These are phyloP conservation scores for Conticribra guillardii DNA, from an alignment of 108 stramenopile species.

Conservation along the genomic window DNA sequence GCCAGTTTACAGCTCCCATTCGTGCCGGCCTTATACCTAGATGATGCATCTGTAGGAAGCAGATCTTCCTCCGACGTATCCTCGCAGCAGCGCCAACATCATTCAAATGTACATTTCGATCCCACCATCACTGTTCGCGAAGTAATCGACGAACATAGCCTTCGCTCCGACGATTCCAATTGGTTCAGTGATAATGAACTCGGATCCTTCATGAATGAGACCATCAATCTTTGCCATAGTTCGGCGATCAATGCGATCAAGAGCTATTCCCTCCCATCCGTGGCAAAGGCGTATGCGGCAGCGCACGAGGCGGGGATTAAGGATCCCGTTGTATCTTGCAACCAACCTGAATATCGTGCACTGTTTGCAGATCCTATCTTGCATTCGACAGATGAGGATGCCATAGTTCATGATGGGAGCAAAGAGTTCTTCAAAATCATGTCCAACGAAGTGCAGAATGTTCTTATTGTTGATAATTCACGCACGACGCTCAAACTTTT, in stretches of 20 bases:
- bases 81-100: background rate
- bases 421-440: constrained; percentile 27
- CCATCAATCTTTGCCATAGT: constrained; percentile 31
- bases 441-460: constrained; percentile 16
- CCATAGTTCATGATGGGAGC: constrained; percentile 32
- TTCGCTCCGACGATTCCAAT: constrained; percentile 2
- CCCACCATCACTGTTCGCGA: constrained; percentile 46
- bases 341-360: constrained; percentile 22
- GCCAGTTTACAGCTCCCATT: constrained; percentile 5
- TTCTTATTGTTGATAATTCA: constrained; percentile 39
- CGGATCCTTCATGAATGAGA: constrained; percentile 27
- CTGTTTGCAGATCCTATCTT: constrained; percentile 44
- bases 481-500: constrained; percentile 13
- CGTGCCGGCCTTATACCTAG: constrained; percentile 11
- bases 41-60: constrained; percentile 13
- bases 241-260: constrained; percentile 30
- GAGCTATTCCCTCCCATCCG: constrained; percentile 11
- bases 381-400: constrained; percentile 33
- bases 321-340: constrained; percentile 17
- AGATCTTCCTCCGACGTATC: constrained; percentile 3
- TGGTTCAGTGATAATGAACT: constrained; percentile 44
- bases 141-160: constrained; percentile 8
- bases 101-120: constrained; percentile 35
- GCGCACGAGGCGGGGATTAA: constrained; percentile 25
- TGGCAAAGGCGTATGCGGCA: constrained; percentile 15